These are phyloP conservation scores for Hanseniaspora vineae DNA, from an alignment of 805 yeast genomes.

Conservation along the genomic window DNA sequence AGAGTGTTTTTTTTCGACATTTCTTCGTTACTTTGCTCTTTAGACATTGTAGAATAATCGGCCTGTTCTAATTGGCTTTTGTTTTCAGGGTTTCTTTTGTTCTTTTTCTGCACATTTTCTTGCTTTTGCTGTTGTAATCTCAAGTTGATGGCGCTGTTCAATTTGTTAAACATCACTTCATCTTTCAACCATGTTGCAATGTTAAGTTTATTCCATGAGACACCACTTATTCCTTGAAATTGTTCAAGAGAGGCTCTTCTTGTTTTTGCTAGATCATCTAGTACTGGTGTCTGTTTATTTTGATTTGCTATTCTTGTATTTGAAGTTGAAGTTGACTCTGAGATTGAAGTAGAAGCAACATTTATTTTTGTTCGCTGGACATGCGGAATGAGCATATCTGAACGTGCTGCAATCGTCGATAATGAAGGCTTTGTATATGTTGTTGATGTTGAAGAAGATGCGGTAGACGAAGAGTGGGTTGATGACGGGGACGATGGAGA, in stretches of 20 bases:
- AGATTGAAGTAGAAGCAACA: too few relatives aligned
- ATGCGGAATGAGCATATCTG: too few relatives aligned
- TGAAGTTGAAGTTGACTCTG: too few relatives aligned
- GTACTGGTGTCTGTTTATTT: neutral
- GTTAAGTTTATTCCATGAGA: constrained; percentile 91
- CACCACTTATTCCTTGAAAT: constrained; percentile 96
- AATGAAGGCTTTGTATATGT: too few relatives aligned
- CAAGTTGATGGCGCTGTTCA: constrained; percentile 7
- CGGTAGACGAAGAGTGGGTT: too few relatives aligned
- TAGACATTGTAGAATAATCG: neutral
- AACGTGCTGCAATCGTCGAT: too few relatives aligned
- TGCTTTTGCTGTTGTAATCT: constrained; percentile 7
- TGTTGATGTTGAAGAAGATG: too few relatives aligned
- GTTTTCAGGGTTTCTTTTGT: constrained; percentile 2
- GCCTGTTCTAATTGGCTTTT: neutral
- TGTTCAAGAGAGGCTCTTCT: constrained; percentile 90
- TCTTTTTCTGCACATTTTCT: constrained; percentile 5
- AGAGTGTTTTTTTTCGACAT: neutral
- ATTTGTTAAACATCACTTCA: constrained; percentile 55
- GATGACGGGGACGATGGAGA: too few relatives aligned
- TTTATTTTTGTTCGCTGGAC: too few relatives aligned
- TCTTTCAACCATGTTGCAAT: constrained; percentile 95
- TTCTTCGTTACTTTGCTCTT: neutral
- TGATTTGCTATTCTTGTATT: neutral
- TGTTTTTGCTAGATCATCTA: constrained; percentile 28